phyloP scores from a whole-genome alignment of 305 asterid genomes.

The Coffea humblotiana region DNA sequence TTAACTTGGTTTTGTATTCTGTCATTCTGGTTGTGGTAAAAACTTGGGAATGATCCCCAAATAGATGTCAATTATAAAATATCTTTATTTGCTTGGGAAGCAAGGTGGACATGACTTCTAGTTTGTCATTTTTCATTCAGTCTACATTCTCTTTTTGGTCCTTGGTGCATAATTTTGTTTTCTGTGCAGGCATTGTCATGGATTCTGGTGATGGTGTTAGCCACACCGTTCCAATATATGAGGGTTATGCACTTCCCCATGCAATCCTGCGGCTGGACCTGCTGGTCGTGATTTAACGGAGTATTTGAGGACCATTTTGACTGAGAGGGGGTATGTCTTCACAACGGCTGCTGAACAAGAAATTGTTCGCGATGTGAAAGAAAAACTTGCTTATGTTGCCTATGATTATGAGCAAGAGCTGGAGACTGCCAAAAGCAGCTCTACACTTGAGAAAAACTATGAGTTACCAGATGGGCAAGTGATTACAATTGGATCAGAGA shows the following conservation, averaged over 20 bases:
- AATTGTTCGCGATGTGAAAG: slow-evolving; percentile 21
- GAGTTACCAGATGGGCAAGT: slow-evolving; percentile 22
- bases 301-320: slow-evolving; percentile 13
- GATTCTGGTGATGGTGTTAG: slow-evolving; percentile 22
- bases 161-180: not conserved
- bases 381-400: slow-evolving; percentile 20
- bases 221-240: slow-evolving; percentile 18
- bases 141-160: not conserved
- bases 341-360: slow-evolving; percentile 19
- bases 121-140: not conserved
- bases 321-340: slow-evolving; percentile 19
- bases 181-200: slow-evolving; percentile 10
- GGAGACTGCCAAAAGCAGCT: slow-evolving; percentile 19
- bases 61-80: not conserved
- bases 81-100: not conserved
- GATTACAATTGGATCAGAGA: slow-evolving; percentile 20
- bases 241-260: slow-evolving; percentile 11
- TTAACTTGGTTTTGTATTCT: not conserved
- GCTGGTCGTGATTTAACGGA: slow-evolving; percentile 22
- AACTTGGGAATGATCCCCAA: not conserved
- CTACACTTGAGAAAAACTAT: slow-evolving; percentile 11
- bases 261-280: slow-evolving; percentile 18
- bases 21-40: not conserved
- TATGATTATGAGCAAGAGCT: slow-evolving; percentile 16
- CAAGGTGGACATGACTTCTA: not conserved